Percentiles rank a stretch among this genome's conserved stretches.
Conservation (phyloP, 306 rosid genomes). For the Trifolium fragiferum region DNA sequence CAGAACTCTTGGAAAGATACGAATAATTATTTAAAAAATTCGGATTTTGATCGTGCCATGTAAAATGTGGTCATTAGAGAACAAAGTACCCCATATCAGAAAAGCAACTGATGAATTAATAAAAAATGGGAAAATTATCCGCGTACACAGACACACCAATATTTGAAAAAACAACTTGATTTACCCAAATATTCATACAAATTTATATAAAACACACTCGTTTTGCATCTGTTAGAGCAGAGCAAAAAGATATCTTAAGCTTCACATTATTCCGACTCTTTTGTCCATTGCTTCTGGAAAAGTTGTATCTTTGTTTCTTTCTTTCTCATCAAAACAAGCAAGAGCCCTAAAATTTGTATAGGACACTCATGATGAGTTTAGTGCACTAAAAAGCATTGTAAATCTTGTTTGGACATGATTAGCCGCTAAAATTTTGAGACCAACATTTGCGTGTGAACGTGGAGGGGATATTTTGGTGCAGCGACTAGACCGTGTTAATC, state of each 20-base stretch:
- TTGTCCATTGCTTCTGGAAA: neutral
- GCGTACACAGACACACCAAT: too few relatives aligned
- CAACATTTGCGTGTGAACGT: neutral
- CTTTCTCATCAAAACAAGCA: neutral
- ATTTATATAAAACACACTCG: neutral
- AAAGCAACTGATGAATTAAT: neutral
- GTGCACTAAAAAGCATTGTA: neutral
- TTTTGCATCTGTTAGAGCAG: neutral
- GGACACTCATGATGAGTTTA: neutral
- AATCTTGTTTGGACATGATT: neutral
- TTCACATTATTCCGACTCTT: neutral
- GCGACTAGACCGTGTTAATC: neutral
- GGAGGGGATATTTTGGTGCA: neutral
- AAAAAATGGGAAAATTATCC: neutral
- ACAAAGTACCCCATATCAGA: neutral
- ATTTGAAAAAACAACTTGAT: neutral
- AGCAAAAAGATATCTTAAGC: neutral
- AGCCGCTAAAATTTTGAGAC: neutral
- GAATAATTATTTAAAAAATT: neutral
- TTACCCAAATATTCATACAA: neutral
- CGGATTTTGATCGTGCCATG: neutral
- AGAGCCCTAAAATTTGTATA: neutral
- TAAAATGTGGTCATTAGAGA: neutral
- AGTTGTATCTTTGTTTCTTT: neutral
- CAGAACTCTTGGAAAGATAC: neutral